Base-by-base conservation (phyloP, 257 asterid species). In the Rhazya stricta region DNA sequence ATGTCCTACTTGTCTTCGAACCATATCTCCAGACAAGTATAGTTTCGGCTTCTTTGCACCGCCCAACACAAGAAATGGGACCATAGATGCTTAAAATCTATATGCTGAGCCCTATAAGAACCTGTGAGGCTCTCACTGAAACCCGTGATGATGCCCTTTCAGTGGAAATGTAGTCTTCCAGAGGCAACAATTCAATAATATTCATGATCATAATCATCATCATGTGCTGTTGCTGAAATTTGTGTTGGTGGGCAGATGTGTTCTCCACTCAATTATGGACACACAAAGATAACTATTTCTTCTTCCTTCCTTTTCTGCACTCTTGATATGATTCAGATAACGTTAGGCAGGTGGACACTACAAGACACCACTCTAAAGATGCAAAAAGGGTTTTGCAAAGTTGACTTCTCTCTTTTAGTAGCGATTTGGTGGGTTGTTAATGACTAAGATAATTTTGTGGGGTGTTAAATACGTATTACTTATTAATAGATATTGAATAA, bases 281-380 rank as follows among this genome's bases (percentile, higher is more conserved):
- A 65, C 27, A 67, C 45, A 30, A 39, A 53, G 60, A 54, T 53
- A 66, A 4, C 66, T 27, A 27, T 9, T 12, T 58, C 0, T 53
- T 42, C 66, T n/a, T 23, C 39, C 8, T 37, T 51, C 25, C 53
- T 36, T 37, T 51, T 36, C 53, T 36, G 29, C 39, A 6, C 65
- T 58, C 39, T 29, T 41, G 27, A 25, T 60, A 43, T 45, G 54
- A 39, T 16, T 9, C 5, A 4, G 74, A 76, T 67, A 56, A 68
- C 58, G 74, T 76, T 76, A 76, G 79, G 79, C 79, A 61, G 62
- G 73, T 56, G 51, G 41, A 67, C 79, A 76, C 74, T 76, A 54
- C 16, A 51, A 36, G 25, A 32, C 42, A 61, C 42, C 42, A 16
- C 67, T 32, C 36, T 60, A 36, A 11, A 72, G 29, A 53, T 32